Evolutionary conservation across 208 protist genomes (phyloP).

Genomic region (Crithidia brevicula): DNA sequence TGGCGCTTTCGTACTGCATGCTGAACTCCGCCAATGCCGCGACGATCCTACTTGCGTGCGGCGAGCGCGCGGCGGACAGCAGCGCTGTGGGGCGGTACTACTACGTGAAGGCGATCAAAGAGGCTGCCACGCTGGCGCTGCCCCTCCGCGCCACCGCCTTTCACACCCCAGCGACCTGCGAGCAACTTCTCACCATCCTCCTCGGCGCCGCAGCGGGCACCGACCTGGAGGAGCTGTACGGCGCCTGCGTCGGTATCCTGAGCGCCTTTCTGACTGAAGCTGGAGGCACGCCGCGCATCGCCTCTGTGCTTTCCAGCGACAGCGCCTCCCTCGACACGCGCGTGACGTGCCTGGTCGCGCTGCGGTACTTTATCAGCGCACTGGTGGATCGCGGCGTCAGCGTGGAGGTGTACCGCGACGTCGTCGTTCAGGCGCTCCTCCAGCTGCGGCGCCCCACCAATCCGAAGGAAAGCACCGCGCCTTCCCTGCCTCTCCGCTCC

Average conservation of each 20-base stretch:
- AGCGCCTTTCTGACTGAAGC: constrained; percentile 28
- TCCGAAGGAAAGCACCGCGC: constrained; percentile 28
- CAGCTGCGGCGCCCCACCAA: constrained; percentile 18
- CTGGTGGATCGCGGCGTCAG: constrained; percentile 22
- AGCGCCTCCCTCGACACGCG: constrained; percentile 18
- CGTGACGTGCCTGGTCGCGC: constrained; percentile 35
- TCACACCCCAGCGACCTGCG: constrained; percentile 35
- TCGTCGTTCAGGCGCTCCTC: constrained; percentile 21
- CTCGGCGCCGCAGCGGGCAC: constrained; percentile 30
- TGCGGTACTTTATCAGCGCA: constrained; percentile 31
- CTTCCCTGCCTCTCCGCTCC: constrained; percentile 29
- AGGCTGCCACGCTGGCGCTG: constrained; percentile 30
- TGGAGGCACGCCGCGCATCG: constrained; percentile 16
- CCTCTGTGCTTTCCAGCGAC: constrained; percentile 10
- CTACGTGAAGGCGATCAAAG: constrained; percentile 55
- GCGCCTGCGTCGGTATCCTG: constrained; percentile 39
- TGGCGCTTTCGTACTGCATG: constrained; percentile 46
- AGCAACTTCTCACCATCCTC: constrained; percentile 31
- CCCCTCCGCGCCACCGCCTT: constrained; percentile 29
- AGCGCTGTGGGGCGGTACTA: constrained; percentile 31
- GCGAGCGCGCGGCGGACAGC: constrained; percentile 28
- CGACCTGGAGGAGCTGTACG: constrained; percentile 35
- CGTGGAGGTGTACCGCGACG: constrained; percentile 23
- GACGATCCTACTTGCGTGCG: constrained; percentile 29
- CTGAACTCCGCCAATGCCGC: constrained; percentile 37